Evolutionary conservation across 495 filamentous ascomycete genomes (phyloP), one percentile per base, ranked within the genome.

Genomic region (Hyaloscypha hepaticicola): DNA sequence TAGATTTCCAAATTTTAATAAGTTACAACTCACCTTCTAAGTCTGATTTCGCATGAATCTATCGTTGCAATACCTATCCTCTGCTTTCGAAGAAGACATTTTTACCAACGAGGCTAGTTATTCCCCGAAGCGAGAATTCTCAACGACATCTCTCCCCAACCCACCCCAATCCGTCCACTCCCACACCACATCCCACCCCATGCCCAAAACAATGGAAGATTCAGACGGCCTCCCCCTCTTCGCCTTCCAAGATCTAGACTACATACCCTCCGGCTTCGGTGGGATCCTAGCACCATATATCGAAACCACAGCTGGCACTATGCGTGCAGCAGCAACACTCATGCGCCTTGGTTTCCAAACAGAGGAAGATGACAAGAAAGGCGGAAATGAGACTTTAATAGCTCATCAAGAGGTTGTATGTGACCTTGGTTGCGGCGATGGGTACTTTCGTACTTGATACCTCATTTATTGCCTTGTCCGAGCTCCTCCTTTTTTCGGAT

Each of bases 241-340:
- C 49, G 63, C 63, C 6, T 65, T 65, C 24, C 63, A 65, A 25
- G 55, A 65, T 29, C 48, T 65, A 5, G 63, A 65, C n/a, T 65
- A 65, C 27, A 58, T 65, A 14, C 63, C 63, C 2, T 60, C 29
- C 27, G 63, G 63, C 19, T 59, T 59, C 29, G 22, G 55, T 9
- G 55, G 55, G 9, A 45, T 45, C 4, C 8, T 22, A 24, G 63
- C 63, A 33, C 63, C 63, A 26, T 65, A 65, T 28, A 65, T 65
- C 29, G 63, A 65, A 14, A 65, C 63, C 1, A 24, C 25, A 1
- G 21, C 45, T 2, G 63, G 63, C 5, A 65, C 63, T 6, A 65
- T 65, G 63, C 63, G 63, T n/a, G 63, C 63, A 53, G 63, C 63
- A 26, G 63, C 31, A 21, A 60, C 55, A 12, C 63, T 65, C 14